Base-by-base conservation (phyloP, 2,329 filamentous ascomycete genomes). In the Ophiostoma triangulosporum region DNA sequence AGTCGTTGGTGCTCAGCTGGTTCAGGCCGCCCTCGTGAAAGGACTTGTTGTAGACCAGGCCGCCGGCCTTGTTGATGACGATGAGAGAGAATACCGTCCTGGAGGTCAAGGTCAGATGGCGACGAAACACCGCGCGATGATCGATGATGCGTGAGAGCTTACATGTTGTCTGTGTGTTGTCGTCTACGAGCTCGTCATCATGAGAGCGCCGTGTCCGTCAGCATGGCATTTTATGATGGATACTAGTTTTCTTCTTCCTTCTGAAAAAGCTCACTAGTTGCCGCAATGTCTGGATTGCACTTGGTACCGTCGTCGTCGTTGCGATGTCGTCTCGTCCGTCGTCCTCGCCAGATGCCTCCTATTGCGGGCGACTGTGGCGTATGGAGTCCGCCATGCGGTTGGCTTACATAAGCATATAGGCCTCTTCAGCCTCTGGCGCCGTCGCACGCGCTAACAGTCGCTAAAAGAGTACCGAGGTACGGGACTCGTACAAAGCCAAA, bases 21-120 rank as follows among this genome's bases (percentile, higher is more conserved):
- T 87, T 86, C 56, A 98, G 78, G 46, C 79, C 87, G 57, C 81
- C 86, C 43, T 91, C 81, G 63, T 90, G 83, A 68, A 98, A 97
- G 64, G 88, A 87, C 62, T 89, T 88, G 70, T 97, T 91, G 75
- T 95, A 98, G 69, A 98, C 84, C 52, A 98, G 78, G 62, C 93
- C 93, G 57, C 90, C 93, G 59, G 93, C 90, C 77, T 98, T 98
- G 76, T 96, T 97, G 74, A 98, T 95, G 67, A 98, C 85, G 67
- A 97, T 89, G 65, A 98, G 84, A 56, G 90, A 83, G 69, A 94
- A 93, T 68, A 98, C 86, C 60, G 89, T 87, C 93, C 90, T 97
- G 61, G n/a, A 9, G 7, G 5, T 17, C 2, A n/a, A 22, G 6
- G 17, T 24, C 17, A 26, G 22, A 12, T 24, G 38, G 20, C 7